These are phyloP conservation scores for Carallia pectinifolia DNA, from an alignment of 345 rosid genomes.

Conservation along the genomic window DNA sequence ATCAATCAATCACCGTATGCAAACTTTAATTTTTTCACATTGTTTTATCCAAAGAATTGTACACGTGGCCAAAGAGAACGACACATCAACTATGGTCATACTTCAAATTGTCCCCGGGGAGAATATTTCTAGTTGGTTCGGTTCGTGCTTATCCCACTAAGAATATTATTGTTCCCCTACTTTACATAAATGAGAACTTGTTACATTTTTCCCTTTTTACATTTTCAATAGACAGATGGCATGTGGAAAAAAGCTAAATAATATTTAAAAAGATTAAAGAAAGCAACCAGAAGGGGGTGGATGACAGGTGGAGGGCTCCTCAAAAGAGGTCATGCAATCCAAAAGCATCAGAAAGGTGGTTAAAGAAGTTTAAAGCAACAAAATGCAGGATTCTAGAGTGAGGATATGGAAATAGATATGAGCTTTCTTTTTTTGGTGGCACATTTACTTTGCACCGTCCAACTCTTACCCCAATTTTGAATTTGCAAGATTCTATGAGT, in stretches of 20 bases:
- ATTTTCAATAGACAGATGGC: neutral
- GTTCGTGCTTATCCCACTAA: conserved; percentile 14
- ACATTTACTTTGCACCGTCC: conserved; percentile 30
- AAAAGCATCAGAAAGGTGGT: conserved; percentile 16
- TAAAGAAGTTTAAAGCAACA: conserved; percentile 8
- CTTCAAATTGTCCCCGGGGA: neutral
- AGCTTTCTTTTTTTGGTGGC: neutral
- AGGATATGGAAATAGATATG: conserved; percentile 10
- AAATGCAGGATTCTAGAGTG: neutral
- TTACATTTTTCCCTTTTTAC: neutral
- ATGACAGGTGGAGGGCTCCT: conserved; percentile 7
- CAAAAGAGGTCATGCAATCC: neutral
- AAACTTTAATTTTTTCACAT: neutral
- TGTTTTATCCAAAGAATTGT: neutral
- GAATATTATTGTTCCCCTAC: conserved; percentile 5
- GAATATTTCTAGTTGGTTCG: conserved; percentile 5
- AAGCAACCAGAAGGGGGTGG: neutral
- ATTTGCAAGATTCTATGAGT: conserved; percentile 28
- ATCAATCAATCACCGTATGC: no score
- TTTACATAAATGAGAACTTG: neutral
- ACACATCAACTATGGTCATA: neutral
- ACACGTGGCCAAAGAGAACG: neutral
- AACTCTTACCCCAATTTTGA: conserved; percentile 1
- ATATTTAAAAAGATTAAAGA: neutral
- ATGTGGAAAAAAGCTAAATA: conserved; percentile 8